These are phyloP conservation scores for Pseudoneurospora amorphoporcata DNA, from an alignment of 495 filamentous ascomycete species.

Conservation along the genomic window DNA sequence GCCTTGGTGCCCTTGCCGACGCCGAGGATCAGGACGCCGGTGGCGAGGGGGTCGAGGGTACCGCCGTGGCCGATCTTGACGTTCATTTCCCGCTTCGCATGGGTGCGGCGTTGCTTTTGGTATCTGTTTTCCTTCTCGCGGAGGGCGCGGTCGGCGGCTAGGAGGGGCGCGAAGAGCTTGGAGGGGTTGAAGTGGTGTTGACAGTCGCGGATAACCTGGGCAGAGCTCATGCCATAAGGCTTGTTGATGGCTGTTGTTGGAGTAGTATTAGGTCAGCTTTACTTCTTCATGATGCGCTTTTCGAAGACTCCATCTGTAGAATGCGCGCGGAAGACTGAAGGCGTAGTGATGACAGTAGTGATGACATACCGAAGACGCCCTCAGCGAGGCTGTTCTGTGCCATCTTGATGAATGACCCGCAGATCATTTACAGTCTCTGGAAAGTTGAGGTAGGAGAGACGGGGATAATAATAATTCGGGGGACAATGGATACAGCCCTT, in stretches of 20 bases:
- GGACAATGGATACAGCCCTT: background rate
- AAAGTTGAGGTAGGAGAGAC: no score
- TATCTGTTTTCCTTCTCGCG: slow-evolving; percentile 42
- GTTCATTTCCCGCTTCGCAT: slow-evolving; percentile 43
- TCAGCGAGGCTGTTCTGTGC: slow-evolving; percentile 55
- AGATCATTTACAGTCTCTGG: slow-evolving; percentile 16
- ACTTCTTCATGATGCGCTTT: background rate
- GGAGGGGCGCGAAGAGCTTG: slow-evolving; percentile 59
- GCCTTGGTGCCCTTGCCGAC: slow-evolving; percentile 81
- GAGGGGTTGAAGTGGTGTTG: slow-evolving; percentile 78
- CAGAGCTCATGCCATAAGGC: slow-evolving; percentile 71
- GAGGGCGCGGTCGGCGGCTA: slow-evolving; percentile 45
- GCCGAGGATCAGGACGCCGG: slow-evolving; percentile 80
- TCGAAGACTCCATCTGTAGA: background rate
- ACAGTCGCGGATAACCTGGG: slow-evolving; percentile 75
- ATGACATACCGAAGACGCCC: slow-evolving; percentile 57
- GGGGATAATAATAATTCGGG: background rate
- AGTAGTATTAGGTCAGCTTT: background rate
- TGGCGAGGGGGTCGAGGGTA: slow-evolving; percentile 89
- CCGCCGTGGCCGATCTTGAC: slow-evolving; percentile 97
- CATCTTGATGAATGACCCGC: slow-evolving; percentile 30
- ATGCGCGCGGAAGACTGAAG: background rate
- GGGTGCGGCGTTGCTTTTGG: slow-evolving; percentile 44
- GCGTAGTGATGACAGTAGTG: background rate
- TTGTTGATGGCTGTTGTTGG: slow-evolving; percentile 71